These are phyloP conservation scores for Diaporthe velutina DNA, from an alignment of 2,329 filamentous ascomycete genomes.

Conservation along the genomic window DNA sequence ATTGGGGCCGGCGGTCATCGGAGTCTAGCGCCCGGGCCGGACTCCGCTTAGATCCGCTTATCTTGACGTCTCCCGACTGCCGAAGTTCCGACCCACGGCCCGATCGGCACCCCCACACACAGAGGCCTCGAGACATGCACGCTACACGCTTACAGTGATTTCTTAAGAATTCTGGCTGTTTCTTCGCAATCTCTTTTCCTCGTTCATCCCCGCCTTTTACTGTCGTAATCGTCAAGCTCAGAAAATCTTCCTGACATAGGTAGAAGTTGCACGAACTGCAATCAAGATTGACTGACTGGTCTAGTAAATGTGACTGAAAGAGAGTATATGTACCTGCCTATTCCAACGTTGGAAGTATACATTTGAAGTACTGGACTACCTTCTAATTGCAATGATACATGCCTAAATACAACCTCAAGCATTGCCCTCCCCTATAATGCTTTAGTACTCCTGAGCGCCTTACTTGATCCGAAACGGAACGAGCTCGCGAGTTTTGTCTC, in stretches of 20 bases:
- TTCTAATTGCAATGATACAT: slow-evolving; percentile 5
- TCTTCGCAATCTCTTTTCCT: too few relatives aligned
- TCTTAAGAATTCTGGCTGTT: background rate
- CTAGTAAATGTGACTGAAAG: background rate
- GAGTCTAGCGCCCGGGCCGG: slow-evolving; percentile 21
- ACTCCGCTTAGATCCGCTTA: slow-evolving; percentile 34
- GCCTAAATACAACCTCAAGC: background rate
- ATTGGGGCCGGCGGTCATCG: slow-evolving; percentile 4
- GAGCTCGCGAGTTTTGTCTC: background rate
- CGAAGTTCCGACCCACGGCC: slow-evolving; percentile 31
- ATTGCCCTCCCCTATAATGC: background rate
- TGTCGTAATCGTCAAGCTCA: background rate
- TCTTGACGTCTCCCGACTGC: slow-evolving; percentile 37
- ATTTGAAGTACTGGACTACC: background rate
- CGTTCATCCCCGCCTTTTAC: background rate
- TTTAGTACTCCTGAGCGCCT: slow-evolving; percentile 23
- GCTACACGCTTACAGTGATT: background rate
- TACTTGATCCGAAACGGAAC: slow-evolving; percentile 10
- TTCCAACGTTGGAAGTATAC: background rate
- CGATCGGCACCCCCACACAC: background rate
- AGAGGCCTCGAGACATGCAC: background rate
- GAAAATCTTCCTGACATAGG: background rate
- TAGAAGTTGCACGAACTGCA: too few relatives aligned
- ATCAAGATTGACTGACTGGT: background rate
- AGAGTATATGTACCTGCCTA: background rate